A percentile compares a stretch with the other conserved stretches of the same genome.
phyloP scores from a whole-genome alignment of 139 green algal species.

The Coelastrella sp. region DNA sequence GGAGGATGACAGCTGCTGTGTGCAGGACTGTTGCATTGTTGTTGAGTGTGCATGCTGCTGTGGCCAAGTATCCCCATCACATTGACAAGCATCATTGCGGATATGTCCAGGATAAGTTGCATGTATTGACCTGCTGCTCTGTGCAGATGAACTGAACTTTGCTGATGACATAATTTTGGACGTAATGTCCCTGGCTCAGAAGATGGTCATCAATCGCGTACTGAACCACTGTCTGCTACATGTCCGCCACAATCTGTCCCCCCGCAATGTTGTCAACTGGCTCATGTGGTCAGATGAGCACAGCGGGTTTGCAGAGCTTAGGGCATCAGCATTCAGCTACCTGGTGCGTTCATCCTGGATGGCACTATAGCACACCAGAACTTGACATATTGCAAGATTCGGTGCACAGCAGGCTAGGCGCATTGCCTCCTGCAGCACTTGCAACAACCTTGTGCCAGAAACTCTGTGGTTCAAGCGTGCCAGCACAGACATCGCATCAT shows the following conservation, averaged over 20 bases:
- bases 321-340: constrained; percentile 39
- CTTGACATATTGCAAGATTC: no score
- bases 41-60: no score
- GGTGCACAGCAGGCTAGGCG: no score
- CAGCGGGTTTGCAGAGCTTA: constrained; percentile 34
- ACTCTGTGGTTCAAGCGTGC: no score
- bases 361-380: neutral
- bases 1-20: no score
- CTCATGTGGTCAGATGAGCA: constrained; percentile 43
- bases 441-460: no score
- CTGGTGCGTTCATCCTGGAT: neutral
- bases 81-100: no score
- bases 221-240: constrained; percentile 43
- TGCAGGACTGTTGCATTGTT: no score
- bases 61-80: no score
- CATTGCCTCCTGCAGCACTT: no score
- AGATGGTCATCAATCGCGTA: constrained; percentile 41
- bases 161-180: constrained; percentile 37
- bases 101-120: no score
- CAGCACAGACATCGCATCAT: no score
- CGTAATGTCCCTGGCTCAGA: constrained; percentile 45
- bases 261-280: constrained; percentile 35
- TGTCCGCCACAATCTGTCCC: constrained; percentile 37
- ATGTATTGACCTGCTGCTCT: neutral
- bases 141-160: constrained; percentile 34